These are phyloP conservation scores for Nicotiana tabacum DNA, from an alignment of 257 asterid genomes.

Conservation along the genomic window DNA sequence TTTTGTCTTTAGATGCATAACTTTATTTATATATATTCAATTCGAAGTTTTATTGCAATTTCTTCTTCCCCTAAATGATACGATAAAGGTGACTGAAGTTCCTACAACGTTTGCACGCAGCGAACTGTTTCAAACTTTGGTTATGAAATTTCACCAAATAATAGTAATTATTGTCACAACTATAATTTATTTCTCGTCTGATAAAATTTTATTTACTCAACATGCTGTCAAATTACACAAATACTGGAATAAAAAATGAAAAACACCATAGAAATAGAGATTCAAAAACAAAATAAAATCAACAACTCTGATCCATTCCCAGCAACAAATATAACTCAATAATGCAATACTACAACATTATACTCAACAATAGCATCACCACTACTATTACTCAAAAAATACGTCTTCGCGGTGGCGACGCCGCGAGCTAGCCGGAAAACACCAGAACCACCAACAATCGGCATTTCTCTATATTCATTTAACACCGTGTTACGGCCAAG, in stretches of 20 bases:
- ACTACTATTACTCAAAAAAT: neutral
- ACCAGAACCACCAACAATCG: constrained; percentile 54
- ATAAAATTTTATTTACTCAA: neutral
- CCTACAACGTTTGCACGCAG: too few relatives aligned
- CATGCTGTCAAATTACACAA: neutral
- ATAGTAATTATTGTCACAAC: neutral
- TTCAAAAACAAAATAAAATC: neutral
- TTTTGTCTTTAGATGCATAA: too few relatives aligned
- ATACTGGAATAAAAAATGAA: neutral
- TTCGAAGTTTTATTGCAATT: too few relatives aligned
- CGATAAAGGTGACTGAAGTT: too few relatives aligned
- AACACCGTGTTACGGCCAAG: constrained; percentile 28
- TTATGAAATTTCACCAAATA: neutral
- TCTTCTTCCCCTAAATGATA: too few relatives aligned
- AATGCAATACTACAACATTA: constrained; percentile 19
- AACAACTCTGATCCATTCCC: neutral
- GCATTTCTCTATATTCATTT: constrained; percentile 32
- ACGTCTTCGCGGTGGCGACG: constrained; percentile 15
- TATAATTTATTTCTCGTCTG: neutral
- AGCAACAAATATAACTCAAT: constrained; percentile 1
- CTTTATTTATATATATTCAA: too few relatives aligned
- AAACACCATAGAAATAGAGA: neutral
- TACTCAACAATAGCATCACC: constrained; percentile 32
- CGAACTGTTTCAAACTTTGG: too few relatives aligned
- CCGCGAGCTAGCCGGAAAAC: constrained; percentile 49